Evolutionary conservation across 768 basidiomycete species (phyloP).

Genomic region (Termitomyces bulborhizus): DNA sequence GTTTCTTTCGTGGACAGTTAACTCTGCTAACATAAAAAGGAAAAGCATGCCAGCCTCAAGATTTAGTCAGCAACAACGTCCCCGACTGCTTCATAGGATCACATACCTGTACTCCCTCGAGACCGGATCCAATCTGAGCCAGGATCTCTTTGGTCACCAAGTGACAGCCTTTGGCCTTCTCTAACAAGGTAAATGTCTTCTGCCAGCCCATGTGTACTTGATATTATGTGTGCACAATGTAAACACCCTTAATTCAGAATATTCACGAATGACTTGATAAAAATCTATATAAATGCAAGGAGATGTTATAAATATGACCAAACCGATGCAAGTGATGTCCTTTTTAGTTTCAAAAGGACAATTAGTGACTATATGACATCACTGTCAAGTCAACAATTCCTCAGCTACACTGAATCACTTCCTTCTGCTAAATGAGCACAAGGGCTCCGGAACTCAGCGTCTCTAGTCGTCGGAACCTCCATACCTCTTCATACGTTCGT

Average conservation of each 20-base stretch:
- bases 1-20: background rate
- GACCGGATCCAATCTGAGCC: conserved; percentile 58
- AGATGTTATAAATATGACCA: background rate
- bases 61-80: background rate
- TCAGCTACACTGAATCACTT: too few species aligned
- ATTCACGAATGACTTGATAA: background rate
- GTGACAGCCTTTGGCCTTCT: conserved; percentile 62
- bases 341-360: too few species aligned
- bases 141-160: conserved; percentile 77
- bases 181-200: conserved; percentile 66
- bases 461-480: conserved; percentile 18
- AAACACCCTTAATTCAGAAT: too few species aligned
- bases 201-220: conserved; percentile 75
- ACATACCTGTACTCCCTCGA: conserved; percentile 59
- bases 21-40: conserved; percentile 68
- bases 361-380: too few species aligned
- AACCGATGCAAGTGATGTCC: background rate
- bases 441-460: background rate
- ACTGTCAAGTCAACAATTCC: too few species aligned
- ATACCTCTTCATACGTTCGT: conserved; percentile 49
- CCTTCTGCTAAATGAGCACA: background rate
- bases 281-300: too few species aligned
- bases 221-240: background rate
- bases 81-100: background rate
- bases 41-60: conserved; percentile 78